Conservation (phyloP, 106 monocot genomes). For the Ottelia alismoides region DNA sequence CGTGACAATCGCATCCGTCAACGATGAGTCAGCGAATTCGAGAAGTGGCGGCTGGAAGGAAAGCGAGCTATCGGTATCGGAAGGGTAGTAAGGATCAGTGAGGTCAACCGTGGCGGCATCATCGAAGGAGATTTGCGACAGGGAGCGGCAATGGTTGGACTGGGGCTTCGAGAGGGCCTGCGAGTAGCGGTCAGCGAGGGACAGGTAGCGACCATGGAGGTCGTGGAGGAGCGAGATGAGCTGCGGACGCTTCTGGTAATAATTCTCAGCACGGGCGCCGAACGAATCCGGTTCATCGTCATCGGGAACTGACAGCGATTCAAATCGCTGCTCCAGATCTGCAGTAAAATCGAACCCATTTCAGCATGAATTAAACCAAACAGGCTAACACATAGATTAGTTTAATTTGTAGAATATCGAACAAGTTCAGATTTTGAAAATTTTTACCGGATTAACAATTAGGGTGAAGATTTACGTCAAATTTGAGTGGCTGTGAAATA, state of each 20-base stretch:
- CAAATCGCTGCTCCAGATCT: slow-evolving; percentile 68
- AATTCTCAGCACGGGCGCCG: slow-evolving; percentile 72
- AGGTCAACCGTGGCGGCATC: slow-evolving; percentile 18
- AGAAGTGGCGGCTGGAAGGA: slow-evolving; percentile 29
- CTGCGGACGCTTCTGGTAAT: slow-evolving; percentile 82
- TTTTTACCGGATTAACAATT: too few species aligned
- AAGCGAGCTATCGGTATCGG: slow-evolving; percentile 67
- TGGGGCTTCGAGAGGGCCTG: slow-evolving; percentile 28
- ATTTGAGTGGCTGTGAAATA: too few species aligned
- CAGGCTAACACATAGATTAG: too few species aligned
- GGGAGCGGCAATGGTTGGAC: slow-evolving; percentile 9
- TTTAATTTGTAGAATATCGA: too few species aligned
- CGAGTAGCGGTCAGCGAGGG: slow-evolving; percentile 85
- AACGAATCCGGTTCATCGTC: slow-evolving; percentile 48
- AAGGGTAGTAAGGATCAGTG: slow-evolving; percentile 11
- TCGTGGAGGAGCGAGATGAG: slow-evolving; percentile 76
- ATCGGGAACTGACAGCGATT: slow-evolving; percentile 26
- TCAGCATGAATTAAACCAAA: too few species aligned
- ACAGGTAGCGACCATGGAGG: slow-evolving; percentile 75
- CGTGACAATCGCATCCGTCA: slow-evolving; percentile 26
- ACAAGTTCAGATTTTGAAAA: too few species aligned
- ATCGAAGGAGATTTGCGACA: slow-evolving; percentile 17
- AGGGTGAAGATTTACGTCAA: too few species aligned
- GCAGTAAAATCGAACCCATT: slow-evolving; percentile 3
- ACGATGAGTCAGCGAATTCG: neutral